Evolutionary conservation across 768 basidiomycete genomes (phyloP).

Genomic region (Mycena maculata): DNA sequence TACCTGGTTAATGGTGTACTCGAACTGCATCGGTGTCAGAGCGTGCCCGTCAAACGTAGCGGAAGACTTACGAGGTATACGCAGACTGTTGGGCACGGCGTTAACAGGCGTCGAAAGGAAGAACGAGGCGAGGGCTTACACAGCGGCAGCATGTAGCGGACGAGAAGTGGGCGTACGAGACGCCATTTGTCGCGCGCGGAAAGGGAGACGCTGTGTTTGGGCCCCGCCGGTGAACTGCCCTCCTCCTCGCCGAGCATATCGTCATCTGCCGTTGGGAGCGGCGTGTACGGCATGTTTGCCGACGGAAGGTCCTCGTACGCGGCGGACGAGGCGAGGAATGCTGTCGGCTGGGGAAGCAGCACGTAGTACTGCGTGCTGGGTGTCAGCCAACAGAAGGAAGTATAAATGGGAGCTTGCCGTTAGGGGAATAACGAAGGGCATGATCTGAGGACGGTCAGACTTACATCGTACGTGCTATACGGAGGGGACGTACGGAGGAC

Average conservation of each 20-base stretch:
- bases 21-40: slow-evolving; percentile 65
- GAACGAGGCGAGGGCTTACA: slow-evolving; percentile 62
- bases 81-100: slow-evolving; percentile 41
- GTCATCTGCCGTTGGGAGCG: slow-evolving; percentile 56
- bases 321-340: slow-evolving; percentile 57
- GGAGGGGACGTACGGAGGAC: slow-evolving; percentile 71
- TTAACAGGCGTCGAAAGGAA: slow-evolving; percentile 5
- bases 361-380: slow-evolving; percentile 62
- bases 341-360: slow-evolving; percentile 73
- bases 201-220: slow-evolving; percentile 64
- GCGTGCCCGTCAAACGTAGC: background rate
- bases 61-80: slow-evolving; percentile 57
- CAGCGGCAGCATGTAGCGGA: slow-evolving; percentile 92
- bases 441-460: slow-evolving; percentile 59
- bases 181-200: slow-evolving; percentile 80
- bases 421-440: slow-evolving; percentile 84
- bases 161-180: slow-evolving; percentile 81
- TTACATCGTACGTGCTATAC: background rate
- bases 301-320: slow-evolving; percentile 50
- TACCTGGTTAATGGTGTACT: slow-evolving; percentile 93
- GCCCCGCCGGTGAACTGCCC: slow-evolving; percentile 45
- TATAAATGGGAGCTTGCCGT: slow-evolving; percentile 42
- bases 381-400: background rate
- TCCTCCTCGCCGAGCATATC: slow-evolving; percentile 55
- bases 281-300: slow-evolving; percentile 55